Conservation (phyloP, 345 rosid species). For the Cardamine chenopodiifolia region DNA sequence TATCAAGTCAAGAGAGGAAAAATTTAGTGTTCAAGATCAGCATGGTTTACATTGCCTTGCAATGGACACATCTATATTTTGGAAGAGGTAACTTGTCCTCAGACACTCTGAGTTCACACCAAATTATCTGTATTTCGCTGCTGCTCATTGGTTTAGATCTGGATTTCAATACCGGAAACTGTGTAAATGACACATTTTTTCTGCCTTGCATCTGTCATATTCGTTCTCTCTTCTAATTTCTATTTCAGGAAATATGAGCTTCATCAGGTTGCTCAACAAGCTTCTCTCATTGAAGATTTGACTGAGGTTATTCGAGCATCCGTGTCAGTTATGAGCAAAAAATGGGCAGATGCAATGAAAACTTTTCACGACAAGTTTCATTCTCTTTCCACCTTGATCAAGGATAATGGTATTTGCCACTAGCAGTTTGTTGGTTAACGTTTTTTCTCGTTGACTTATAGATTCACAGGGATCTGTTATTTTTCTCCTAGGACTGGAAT, state of each 20-base stretch:
- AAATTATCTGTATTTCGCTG: slow-evolving; percentile 5
- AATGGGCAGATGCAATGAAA: slow-evolving; percentile 88
- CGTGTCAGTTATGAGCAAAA: slow-evolving; percentile 74
- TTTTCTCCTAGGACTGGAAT: slow-evolving; percentile 66
- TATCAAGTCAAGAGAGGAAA: slow-evolving; percentile 44
- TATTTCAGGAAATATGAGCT: slow-evolving; percentile 77
- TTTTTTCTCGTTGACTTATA: slow-evolving; percentile 10
- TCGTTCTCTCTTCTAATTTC: background rate
- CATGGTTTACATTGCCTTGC: slow-evolving; percentile 75
- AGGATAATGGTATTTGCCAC: slow-evolving; percentile 63
- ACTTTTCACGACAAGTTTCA: slow-evolving; percentile 77
- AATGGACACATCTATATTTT: slow-evolving; percentile 83
- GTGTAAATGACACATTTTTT: background rate
- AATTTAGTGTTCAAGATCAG: slow-evolving; percentile 40
- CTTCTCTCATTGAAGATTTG: slow-evolving; percentile 83
- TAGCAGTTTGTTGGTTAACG: slow-evolving; percentile 11
- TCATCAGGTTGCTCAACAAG: slow-evolving; percentile 94
- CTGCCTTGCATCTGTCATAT: slow-evolving; percentile 3
- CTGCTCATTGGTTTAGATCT: background rate
- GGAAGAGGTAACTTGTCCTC: slow-evolving; percentile 59
- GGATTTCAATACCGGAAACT: background rate
- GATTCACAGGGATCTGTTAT: slow-evolving; percentile 25
- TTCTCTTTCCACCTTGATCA: slow-evolving; percentile 67
- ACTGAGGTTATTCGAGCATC: slow-evolving; percentile 78
- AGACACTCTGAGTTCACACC: slow-evolving; percentile 22